Percentiles rank a stretch among this genome's conserved stretches.
Evolutionary conservation across 2,329 filamentous ascomycete species (phyloP).

Genomic region (Sarocladium oryzae): DNA sequence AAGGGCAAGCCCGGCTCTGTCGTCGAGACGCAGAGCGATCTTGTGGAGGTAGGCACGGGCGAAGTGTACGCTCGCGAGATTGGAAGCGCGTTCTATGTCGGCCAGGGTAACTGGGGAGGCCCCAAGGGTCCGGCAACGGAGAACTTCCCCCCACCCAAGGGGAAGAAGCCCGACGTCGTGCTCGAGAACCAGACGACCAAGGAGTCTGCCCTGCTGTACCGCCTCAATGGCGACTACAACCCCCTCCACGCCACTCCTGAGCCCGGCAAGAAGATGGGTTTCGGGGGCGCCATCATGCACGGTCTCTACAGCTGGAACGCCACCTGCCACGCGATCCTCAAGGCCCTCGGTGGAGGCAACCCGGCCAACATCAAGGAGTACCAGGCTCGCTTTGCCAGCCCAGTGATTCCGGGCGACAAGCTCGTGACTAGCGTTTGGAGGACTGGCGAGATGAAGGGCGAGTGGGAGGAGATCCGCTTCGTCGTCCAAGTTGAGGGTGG

Average conservation of each 20-base stretch:
- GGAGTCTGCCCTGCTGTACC: constrained; percentile 71
- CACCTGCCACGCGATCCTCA: constrained; percentile 65
- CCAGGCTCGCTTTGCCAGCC: constrained; percentile 79
- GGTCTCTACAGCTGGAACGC: constrained; percentile 85
- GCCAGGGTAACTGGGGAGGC: constrained; percentile 76
- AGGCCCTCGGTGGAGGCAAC: constrained; percentile 67
- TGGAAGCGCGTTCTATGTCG: constrained; percentile 72
- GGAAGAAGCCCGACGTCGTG: constrained; percentile 65
- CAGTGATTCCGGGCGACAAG: constrained; percentile 78
- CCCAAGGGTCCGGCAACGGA: constrained; percentile 79
- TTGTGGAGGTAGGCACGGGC: constrained; percentile 63
- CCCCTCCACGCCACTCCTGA: constrained; percentile 83
- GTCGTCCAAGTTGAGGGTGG: constrained; percentile 69
- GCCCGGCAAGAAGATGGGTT: constrained; percentile 83
- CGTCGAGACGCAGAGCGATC: constrained; percentile 68
- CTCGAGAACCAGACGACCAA: constrained; percentile 63
- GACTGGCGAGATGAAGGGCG: constrained; percentile 57
- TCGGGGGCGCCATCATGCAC: constrained; percentile 83
- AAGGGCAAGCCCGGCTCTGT: constrained; percentile 81
- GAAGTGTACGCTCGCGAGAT: constrained; percentile 67
- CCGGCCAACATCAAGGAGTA: constrained; percentile 81
- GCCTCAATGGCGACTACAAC: constrained; percentile 91
- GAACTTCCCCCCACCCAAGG: constrained; percentile 71
- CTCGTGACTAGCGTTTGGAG: constrained; percentile 77
- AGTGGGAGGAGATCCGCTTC: constrained; percentile 79